phyloP scores from a whole-genome alignment of 139 green algal genomes.

The Penium margaritaceum region DNA sequence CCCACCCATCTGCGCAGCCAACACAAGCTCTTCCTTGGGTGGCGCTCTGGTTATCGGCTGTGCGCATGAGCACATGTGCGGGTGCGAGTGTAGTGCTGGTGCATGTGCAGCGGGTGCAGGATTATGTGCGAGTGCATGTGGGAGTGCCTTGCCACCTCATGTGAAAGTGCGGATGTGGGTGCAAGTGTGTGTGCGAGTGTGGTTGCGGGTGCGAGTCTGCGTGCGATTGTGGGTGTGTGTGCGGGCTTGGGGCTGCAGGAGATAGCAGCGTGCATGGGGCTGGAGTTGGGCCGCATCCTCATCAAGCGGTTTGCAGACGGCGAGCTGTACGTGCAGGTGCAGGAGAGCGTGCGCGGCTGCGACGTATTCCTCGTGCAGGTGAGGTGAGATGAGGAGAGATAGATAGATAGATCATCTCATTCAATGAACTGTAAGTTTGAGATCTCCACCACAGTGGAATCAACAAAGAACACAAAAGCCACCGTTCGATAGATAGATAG shows the following conservation, averaged over 20 bases:
- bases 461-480: too few relatives aligned
- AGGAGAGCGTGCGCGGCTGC: slow-evolving; percentile 94
- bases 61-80: background rate
- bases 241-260: slow-evolving; percentile 53
- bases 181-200: background rate
- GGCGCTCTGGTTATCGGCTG: too few relatives aligned
- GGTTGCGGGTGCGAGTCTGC: background rate
- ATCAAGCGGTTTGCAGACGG: slow-evolving; percentile 98
- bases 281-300: slow-evolving; percentile 84
- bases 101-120: background rate
- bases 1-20: too few relatives aligned
- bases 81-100: background rate
- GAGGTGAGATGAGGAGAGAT: slow-evolving; percentile 60
- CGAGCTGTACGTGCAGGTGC: slow-evolving; percentile 93
- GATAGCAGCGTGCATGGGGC: slow-evolving; percentile 88
- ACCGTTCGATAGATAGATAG: background rate
- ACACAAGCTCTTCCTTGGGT: too few relatives aligned
- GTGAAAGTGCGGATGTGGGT: background rate
- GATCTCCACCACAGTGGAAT: too few relatives aligned
- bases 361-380: slow-evolving; percentile 98
- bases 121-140: too few relatives aligned
- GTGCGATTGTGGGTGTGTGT: background rate
- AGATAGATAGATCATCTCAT: too few relatives aligned
- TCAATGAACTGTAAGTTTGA: too few relatives aligned
- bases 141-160: background rate